Percentiles rank a stretch among this genome's conserved stretches.
Conservation (phyloP, 768 basidiomycete species). For the Chalciporus sphaerocephalus region DNA sequence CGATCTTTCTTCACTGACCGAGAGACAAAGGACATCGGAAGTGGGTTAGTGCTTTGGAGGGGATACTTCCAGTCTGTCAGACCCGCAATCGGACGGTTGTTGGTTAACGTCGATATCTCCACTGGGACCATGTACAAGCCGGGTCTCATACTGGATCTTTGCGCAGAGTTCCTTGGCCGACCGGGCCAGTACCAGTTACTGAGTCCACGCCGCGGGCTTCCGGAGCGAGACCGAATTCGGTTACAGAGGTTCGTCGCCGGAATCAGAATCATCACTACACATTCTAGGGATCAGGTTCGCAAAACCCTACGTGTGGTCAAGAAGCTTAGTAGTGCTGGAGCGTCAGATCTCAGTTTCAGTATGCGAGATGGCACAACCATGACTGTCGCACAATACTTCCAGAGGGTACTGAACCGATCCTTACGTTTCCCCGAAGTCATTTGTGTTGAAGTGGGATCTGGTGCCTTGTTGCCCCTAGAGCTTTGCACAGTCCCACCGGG, state of each 20-base stretch:
- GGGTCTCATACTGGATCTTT: conserved; percentile 55
- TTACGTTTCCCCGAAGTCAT: conserved; percentile 59
- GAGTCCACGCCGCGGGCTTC: conserved; percentile 39
- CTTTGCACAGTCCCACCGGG: conserved; percentile 57
- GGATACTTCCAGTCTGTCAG: conserved; percentile 80
- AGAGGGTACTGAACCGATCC: conserved; percentile 44
- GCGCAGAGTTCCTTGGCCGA: conserved; percentile 49
- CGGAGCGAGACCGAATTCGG: conserved; percentile 48
- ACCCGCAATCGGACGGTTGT: conserved; percentile 56
- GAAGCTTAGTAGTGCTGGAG: conserved; percentile 51
- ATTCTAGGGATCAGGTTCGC: conserved; percentile 33
- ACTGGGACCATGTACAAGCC: conserved; percentile 73
- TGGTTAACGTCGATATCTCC: conserved; percentile 75
- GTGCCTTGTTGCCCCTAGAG: conserved; percentile 66
- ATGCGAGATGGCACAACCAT: conserved; percentile 51
- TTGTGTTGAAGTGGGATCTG: conserved; percentile 65
- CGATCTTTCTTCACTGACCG: conserved; percentile 67
- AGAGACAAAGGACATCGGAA: conserved; percentile 51
- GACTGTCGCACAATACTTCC: conserved; percentile 64
- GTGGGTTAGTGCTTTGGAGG: conserved; percentile 68
- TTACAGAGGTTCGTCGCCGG: conserved; percentile 56
- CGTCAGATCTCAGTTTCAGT: conserved; percentile 50
- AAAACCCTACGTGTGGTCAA: conserved; percentile 58
- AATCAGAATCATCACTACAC: conserved; percentile 44
- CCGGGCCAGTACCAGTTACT: conserved; percentile 30